phyloP scores from a whole-genome alignment of 2,329 filamentous ascomycete genomes.

The Penicillium fuscoglaucum region DNA sequence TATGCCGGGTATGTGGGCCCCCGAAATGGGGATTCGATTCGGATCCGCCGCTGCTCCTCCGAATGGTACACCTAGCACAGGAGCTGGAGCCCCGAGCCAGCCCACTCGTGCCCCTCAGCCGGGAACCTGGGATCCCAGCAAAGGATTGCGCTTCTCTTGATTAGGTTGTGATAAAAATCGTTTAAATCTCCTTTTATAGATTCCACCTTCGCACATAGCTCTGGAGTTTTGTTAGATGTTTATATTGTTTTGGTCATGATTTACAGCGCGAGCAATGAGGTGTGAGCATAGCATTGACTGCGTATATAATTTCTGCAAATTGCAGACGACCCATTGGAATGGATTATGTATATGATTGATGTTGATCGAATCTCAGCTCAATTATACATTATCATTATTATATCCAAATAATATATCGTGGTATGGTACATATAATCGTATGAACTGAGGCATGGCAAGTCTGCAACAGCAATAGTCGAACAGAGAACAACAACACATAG shows the following conservation, averaged over 20 bases:
- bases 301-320: not conserved
- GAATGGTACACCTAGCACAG: slow-evolving; percentile 21
- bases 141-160: slow-evolving; percentile 58
- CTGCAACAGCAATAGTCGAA: not conserved
- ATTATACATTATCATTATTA: not conserved
- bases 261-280: not conserved
- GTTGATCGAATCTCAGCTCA: not conserved
- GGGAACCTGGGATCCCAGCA: slow-evolving; percentile 60
- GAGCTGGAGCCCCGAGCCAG: slow-evolving; percentile 22
- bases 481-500: not conserved
- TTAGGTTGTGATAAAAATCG: not conserved
- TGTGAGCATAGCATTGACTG: not conserved
- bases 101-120: slow-evolving; percentile 20
- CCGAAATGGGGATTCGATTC: slow-evolving; percentile 79
- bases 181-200: not conserved
- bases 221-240: not conserved
- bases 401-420: not conserved
- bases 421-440: not conserved
- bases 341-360: not conserved
- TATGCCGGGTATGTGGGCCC: slow-evolving; percentile 67
- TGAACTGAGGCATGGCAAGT: not conserved
- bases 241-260: not conserved
- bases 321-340: not conserved
- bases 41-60: slow-evolving; percentile 46
- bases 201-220: not conserved